Evolutionary conservation across 2,329 filamentous ascomycete genomes (phyloP), one percentile per base, ranked within the genome.

Genomic region (Zasmidium angulare): DNA sequence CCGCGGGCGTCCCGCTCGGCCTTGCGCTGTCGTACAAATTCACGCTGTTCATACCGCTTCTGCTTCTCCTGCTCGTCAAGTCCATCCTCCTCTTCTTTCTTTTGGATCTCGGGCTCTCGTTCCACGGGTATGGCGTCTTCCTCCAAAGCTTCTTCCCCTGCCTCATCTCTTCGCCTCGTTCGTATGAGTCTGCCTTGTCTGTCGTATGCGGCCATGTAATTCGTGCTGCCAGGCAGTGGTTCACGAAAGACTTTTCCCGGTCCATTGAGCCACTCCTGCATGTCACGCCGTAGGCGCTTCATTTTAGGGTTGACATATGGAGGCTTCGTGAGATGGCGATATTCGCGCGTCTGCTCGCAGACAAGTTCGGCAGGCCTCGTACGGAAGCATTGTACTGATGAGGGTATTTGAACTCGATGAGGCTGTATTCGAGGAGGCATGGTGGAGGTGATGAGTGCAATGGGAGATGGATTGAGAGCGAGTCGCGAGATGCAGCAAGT

Each of bases 221-320:
- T 85, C 24, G 82, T 84, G 23, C 79, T 80, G 36, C 75, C 74
- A 0, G 77, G 76, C 2, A 82, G 66, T 46, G 81, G 81, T 12
- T 81, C 68, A 55, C 76, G 77, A 65, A 85, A 80, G 21, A 70
- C 73, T 63, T 71, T 72, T 10, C 83, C 83, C 24, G 82, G 80
- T 0, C 82, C 82, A 61, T 82, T 80, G 40, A 88, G 77, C 85
- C 85, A 88, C 62, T 76, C 74, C 66, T 82, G 85, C 78, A 87
- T 86, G 52, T 80, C 74, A 59, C 78, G 75, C 60, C 84, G 81
- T 46, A 82, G 77, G 64, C 76, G 76, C 47, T 83, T 86, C n/a
- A 49, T 60, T 46, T 55, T 60, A 11, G 55, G 55, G n/a, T 56
- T 56, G 21, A 56, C 47, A 23, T 50, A 56, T 11, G 21, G 19